Percentiles rank a stretch among this genome's conserved stretches.
These are phyloP conservation scores for Colletotrichum caudatum DNA, from an alignment of 2,329 filamentous ascomycete genomes.

Conservation along the genomic window DNA sequence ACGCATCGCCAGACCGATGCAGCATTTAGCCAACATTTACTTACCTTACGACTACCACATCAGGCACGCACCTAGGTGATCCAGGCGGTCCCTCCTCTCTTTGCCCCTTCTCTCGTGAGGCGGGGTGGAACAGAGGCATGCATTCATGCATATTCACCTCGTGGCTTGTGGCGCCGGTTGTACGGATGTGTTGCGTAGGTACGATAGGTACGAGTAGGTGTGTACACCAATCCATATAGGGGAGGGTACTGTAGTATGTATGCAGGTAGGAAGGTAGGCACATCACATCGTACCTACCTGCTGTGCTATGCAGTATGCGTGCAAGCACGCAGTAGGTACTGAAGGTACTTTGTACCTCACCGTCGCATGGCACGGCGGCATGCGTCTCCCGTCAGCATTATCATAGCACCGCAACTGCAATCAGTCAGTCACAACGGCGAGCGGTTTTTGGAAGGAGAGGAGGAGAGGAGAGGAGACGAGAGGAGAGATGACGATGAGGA, in stretches of 20 bases:
- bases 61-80: too few relatives aligned
- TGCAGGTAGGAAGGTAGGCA: neutral
- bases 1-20: neutral
- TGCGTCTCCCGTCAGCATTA: neutral
- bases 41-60: neutral
- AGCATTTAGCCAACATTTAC: neutral
- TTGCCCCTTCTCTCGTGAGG: neutral
- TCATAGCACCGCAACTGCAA: neutral
- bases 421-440: neutral
- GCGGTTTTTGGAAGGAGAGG: neutral
- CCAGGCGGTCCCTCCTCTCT: neutral
- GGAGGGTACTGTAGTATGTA: neutral
- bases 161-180: slow-evolving; percentile 1
- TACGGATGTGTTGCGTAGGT: neutral
- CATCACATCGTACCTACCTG: neutral
- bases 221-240: too few relatives aligned
- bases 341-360: too few relatives aligned
- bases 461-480: too few relatives aligned
- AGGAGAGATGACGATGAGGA: neutral
- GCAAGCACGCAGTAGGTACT: too few relatives aligned
- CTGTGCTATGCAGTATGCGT: too few relatives aligned
- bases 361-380: neutral
- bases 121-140: slow-evolving; percentile 2
- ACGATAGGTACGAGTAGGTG: neutral
- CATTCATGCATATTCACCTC: slow-evolving; percentile 10